Conservation (phyloP, 805 yeast species). For the Spathaspora girioi region DNA sequence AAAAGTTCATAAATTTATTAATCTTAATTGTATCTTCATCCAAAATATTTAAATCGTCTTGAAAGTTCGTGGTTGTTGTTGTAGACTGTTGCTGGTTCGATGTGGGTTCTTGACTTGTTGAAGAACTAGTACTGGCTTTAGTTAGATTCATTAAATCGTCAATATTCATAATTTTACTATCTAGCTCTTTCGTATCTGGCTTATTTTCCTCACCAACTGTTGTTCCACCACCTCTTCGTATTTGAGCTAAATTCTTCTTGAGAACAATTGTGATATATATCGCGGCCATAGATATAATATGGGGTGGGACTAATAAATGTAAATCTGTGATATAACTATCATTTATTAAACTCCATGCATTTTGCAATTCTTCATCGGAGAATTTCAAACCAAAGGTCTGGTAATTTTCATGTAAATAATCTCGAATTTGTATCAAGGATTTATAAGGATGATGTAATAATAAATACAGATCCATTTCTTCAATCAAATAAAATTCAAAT, state of each 20-base stretch:
- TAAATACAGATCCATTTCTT: conserved; percentile 72
- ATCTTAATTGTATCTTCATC: conserved; percentile 44
- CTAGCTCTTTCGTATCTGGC: neutral
- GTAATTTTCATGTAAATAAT: conserved; percentile 34
- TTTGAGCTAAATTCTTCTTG: conserved; percentile 31
- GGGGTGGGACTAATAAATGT: conserved; percentile 83
- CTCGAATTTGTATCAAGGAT: conserved; percentile 52
- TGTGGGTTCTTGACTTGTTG: neutral
- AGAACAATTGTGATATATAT: conserved; percentile 74
- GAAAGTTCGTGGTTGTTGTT: conserved; percentile 12
- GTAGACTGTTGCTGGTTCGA: neutral
- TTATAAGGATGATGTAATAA: conserved; percentile 76
- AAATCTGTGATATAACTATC: conserved; percentile 88
- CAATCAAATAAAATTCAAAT: conserved; percentile 89
- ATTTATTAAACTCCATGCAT: conserved; percentile 85
- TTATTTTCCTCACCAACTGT: neutral
- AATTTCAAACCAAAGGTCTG: conserved; percentile 30
- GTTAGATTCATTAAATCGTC: conserved; percentile 31
- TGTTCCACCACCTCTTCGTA: conserved; percentile 5
- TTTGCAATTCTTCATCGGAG: conserved; percentile 69
- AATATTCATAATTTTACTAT: conserved; percentile 22
- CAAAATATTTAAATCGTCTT: conserved; percentile 18
- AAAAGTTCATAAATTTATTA: conserved; percentile 56
- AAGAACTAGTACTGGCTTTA: neutral
- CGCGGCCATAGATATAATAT: conserved; percentile 77